Conservation (phyloP, 805 yeast species). For the Saturnispora hagleri region DNA sequence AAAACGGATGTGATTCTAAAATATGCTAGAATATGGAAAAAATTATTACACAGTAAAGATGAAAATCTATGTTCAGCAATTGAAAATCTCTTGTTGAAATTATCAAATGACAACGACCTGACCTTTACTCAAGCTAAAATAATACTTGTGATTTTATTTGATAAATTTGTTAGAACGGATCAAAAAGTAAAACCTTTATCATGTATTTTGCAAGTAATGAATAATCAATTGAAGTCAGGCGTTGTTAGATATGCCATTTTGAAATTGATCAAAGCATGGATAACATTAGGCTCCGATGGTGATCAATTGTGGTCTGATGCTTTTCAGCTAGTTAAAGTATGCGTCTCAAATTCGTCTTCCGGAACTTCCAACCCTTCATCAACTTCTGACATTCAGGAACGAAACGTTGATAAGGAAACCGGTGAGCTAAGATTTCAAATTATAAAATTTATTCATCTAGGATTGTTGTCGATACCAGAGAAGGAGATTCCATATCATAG, state of each 20-base stretch:
- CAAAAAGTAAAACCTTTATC: neutral
- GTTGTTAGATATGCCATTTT: constrained; percentile 5
- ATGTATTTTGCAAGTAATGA: neutral
- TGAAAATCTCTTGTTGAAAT: neutral
- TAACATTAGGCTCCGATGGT: constrained; percentile 1
- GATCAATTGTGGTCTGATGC: constrained; percentile 1
- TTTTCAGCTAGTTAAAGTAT: neutral
- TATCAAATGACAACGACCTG: neutral
- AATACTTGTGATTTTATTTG: constrained; percentile 4
- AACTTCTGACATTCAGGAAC: neutral
- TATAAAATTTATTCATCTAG: constrained; percentile 10
- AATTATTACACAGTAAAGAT: constrained; percentile 8
- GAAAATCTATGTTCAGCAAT: neutral
- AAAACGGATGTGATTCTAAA: neutral
- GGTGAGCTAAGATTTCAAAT: neutral
- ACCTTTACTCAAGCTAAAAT: constrained; percentile 1
- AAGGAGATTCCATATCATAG: constrained; percentile 5
- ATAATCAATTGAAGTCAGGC: neutral
- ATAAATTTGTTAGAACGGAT: constrained; percentile 1
- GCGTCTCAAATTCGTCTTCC: neutral
- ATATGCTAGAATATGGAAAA: constrained; percentile 8
- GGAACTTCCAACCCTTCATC: neutral
- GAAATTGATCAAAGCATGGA: constrained; percentile 7
- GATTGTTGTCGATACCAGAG: constrained; percentile 6
- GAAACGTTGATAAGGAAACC: neutral